Conservation (phyloP, 202 grass and related monocot species). For the Brachypodium distachyon region DNA sequence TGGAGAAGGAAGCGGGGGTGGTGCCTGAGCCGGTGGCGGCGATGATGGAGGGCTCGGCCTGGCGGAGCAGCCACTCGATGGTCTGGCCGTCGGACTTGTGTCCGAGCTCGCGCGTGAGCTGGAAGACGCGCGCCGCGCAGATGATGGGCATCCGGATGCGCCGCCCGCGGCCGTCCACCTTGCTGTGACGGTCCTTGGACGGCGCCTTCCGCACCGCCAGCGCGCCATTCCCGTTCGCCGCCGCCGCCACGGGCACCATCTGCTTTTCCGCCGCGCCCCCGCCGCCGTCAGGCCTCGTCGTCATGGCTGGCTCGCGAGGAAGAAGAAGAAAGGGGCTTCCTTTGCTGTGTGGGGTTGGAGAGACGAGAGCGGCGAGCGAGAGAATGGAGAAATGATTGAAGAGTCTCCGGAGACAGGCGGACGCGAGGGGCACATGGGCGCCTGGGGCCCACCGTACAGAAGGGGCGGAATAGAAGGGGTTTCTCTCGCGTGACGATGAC, state of each 20-base stretch:
- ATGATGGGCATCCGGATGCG: constrained; percentile 97
- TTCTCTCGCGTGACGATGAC: too few species aligned
- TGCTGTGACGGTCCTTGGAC: constrained; percentile 95
- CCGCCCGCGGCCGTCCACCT: constrained; percentile 81
- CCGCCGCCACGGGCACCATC: constrained; percentile 3
- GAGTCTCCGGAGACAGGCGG: neutral
- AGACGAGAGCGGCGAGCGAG: neutral
- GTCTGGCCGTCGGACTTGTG: constrained; percentile 98
- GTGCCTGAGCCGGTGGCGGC: constrained; percentile 84
- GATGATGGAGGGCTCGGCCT: constrained; percentile 94
- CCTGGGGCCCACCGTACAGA: neutral
- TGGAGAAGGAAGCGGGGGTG: constrained; percentile 77
- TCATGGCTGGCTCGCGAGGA: constrained; percentile 13
- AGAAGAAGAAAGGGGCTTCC: too few species aligned
- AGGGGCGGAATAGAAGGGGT: too few species aligned
- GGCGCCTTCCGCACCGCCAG: constrained; percentile 50
- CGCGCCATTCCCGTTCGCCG: constrained; percentile 4
- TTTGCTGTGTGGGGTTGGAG: neutral
- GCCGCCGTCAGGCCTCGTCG: constrained; percentile 25
- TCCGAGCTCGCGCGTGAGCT: constrained; percentile 90
- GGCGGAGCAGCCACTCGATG: constrained; percentile 96
- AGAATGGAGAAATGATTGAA: neutral
- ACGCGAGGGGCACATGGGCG: neutral
- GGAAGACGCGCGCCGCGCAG: constrained; percentile 87
- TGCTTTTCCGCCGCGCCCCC: constrained; percentile 21